Conservation (phyloP, 441 rosid species). For the Dalechampia spathulata region DNA sequence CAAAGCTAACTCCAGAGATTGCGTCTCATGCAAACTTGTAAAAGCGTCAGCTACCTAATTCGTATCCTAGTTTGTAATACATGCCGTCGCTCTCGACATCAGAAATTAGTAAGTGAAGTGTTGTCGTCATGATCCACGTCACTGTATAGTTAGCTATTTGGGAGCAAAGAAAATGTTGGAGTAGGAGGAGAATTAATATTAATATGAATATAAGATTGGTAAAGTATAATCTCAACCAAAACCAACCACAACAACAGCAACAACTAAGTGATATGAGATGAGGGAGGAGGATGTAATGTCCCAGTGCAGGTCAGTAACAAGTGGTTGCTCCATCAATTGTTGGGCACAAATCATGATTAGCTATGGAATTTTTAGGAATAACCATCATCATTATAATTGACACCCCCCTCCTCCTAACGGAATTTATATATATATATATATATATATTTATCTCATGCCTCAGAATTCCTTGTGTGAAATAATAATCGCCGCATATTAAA, state of each 20-base stretch:
- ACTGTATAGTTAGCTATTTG: constrained; percentile 6
- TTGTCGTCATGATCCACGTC: constrained; percentile 34
- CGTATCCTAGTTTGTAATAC: neutral
- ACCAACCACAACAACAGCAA: constrained; percentile 24
- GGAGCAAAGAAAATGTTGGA: neutral
- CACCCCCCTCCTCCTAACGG: constrained; percentile 33
- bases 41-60: constrained; percentile 15
- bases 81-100: neutral
- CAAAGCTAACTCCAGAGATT: constrained; percentile 5
- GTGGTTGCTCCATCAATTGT: constrained; percentile 53
- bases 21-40: constrained; percentile 28
- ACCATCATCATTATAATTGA: constrained; percentile 33
- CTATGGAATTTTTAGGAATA: constrained; percentile 25
- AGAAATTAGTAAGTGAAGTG: neutral
- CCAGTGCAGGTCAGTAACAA: constrained; percentile 41
- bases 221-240: constrained; percentile 11
- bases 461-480: too few species aligned
- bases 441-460: too few species aligned
- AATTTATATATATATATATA: constrained; percentile 7
- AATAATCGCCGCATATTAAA: too few species aligned
- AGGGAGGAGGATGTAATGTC: constrained; percentile 22
- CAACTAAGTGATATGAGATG: constrained; percentile 10
- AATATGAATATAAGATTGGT: neutral
- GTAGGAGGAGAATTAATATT: neutral
- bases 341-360: constrained; percentile 42